A percentile compares a stretch with the other conserved stretches of the same genome.
phyloP scores from a whole-genome alignment of 1,284 basidiomycete species.

The Meripilus lineatus region DNA sequence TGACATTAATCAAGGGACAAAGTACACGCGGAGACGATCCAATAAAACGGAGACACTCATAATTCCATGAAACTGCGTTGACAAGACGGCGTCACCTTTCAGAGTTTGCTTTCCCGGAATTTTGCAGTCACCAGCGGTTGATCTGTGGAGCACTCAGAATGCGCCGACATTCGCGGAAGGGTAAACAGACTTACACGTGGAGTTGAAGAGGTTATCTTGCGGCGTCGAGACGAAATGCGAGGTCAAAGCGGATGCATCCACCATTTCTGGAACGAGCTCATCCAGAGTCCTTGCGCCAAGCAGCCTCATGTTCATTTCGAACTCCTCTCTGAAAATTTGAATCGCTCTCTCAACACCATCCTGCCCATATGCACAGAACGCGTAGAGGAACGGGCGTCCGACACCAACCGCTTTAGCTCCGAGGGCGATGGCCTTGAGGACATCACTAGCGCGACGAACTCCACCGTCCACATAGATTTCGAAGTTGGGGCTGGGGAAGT shows the following conservation, averaged over 20 bases:
- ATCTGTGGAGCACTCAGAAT: slow-evolving; percentile 11
- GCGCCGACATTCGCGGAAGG: not conserved
- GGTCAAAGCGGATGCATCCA: slow-evolving; percentile 72
- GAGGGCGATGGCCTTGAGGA: slow-evolving; percentile 87
- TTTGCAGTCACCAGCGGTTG: slow-evolving; percentile 20
- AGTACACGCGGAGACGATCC: too few species aligned
- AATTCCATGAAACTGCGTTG: too few species aligned
- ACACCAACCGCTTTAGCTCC: slow-evolving; percentile 85
- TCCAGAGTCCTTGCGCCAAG: slow-evolving; percentile 77
- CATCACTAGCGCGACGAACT: slow-evolving; percentile 86
- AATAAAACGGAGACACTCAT: too few species aligned
- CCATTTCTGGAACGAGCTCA: slow-evolving; percentile 84
- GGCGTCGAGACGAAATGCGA: slow-evolving; percentile 63
- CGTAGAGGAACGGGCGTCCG: slow-evolving; percentile 84
- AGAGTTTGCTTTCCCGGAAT: slow-evolving; percentile 22
- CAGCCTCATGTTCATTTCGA: slow-evolving; percentile 90
- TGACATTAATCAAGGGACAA: too few species aligned
- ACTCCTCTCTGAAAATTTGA: slow-evolving; percentile 83
- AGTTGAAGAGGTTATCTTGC: slow-evolving; percentile 65
- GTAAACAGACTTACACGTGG: slow-evolving; percentile 60
- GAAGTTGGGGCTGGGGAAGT: slow-evolving; percentile 70
- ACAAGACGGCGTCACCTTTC: too few species aligned
- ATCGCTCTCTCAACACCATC: slow-evolving; percentile 78
- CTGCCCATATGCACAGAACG: slow-evolving; percentile 84
- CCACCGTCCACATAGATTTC: slow-evolving; percentile 92